Conservation (phyloP, 192 early-diverging fungal species). For the Lunasporangiospora selenospora region DNA sequence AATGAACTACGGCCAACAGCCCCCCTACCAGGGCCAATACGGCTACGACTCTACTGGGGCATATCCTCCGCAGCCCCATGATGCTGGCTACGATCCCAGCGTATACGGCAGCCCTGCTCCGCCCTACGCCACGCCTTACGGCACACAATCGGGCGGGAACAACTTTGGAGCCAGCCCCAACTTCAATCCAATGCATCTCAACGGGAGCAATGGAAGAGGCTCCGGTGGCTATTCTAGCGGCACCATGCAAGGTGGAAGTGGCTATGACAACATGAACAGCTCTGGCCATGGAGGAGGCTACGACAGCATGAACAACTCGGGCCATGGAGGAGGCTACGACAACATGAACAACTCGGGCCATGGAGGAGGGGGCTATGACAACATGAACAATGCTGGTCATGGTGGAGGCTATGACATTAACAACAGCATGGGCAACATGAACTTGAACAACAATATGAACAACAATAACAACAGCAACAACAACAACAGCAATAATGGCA, state of each 20-base stretch:
- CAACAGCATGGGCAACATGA: neutral
- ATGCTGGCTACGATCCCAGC: constrained; percentile 4
- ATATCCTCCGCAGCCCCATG: constrained; percentile 2
- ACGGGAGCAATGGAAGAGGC: no score
- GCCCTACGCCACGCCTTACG: no score
- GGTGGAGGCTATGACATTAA: neutral
- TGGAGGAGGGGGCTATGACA: constrained; percentile 1
- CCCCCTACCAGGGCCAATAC: neutral
- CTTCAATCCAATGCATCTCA: constrained; percentile 12
- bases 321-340: neutral
- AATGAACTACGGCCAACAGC: constrained; percentile 24
- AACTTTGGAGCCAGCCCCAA: constrained; percentile 11
- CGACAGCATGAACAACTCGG: constrained; percentile 2
- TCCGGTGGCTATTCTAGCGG: no score
- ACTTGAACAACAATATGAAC: neutral
- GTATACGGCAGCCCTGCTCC: neutral
- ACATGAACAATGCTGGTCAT: neutral
- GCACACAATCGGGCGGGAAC: no score
- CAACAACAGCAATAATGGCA: neutral
- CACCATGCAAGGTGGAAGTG: no score
- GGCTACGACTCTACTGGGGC: neutral
- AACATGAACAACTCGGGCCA: neutral
- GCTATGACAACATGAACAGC: constrained; percentile 3
- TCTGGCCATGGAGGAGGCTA: no score
- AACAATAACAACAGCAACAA: neutral